Base-by-base conservation (phyloP, 495 filamentous ascomycete species). In the Penicillium canariense region DNA sequence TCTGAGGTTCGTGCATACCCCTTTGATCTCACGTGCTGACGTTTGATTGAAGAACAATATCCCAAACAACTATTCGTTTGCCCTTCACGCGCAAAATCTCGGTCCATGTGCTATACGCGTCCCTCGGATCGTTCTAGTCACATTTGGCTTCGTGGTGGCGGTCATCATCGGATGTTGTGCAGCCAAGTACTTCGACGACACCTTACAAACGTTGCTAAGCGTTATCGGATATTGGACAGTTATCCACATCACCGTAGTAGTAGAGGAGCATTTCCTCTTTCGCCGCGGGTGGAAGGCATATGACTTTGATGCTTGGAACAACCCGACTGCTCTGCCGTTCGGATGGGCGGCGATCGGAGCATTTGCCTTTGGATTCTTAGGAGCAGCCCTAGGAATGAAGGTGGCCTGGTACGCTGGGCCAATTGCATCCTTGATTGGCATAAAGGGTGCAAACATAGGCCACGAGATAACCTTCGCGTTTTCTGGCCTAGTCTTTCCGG, bases 261-360 rank as follows among this genome's bases (percentile, higher is more conserved):
- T 88, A 18, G 72, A 79, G 15, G 87, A 90, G 58, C 87, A 91
- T 72, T 82, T 88, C 67, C 52, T 89, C 56, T 90, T 85, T 74
- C 81, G 80, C 49, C 75, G 78, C 20, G 78, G 80, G n/a, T 77
- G 83, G 68, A 36, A 49, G 4, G 78, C 75, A 26, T 90, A 90
- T 68, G 50, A 67, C 35, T 73, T 81, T 17, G 77, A 81, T 47
- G 69, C 76, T 47, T 88, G 87, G 69, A 70, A 79, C 40, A 68
- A 76, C 22, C 75, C 77, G 0, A 36, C 55, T 12, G 70, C 68
- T 10, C 74, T 91, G 3, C 86, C 86, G 0, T 84, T 84, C 7
- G 85, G 87, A 20, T 73, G 81, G 57, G 86, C 87, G 2, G 84
- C 86, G 26, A 59, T 86, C 2, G 57, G 69, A 1, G 85, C 85